These are phyloP conservation scores for Conoideocrella luteorostrata DNA, from an alignment of 2,329 filamentous ascomycete genomes.

Conservation along the genomic window DNA sequence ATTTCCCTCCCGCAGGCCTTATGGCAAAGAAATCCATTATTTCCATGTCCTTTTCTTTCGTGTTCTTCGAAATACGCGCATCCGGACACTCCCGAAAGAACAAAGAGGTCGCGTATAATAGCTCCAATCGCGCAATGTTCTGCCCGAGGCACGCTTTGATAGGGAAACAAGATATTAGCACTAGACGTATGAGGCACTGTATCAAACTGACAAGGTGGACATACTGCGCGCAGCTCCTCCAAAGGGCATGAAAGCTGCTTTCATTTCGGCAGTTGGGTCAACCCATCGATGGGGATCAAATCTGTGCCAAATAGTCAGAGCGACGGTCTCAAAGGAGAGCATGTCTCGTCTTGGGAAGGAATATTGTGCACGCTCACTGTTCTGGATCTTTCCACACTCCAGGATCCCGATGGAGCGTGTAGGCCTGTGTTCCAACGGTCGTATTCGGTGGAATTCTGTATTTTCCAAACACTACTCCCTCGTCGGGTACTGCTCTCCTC, in stretches of 20 bases:
- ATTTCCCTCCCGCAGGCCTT: neutral
- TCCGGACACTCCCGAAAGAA: neutral
- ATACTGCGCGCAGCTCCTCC: neutral
- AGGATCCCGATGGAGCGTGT: neutral
- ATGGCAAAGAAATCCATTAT: neutral
- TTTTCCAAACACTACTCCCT: neutral
- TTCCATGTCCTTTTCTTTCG: neutral
- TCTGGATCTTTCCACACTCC: neutral
- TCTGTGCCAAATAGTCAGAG: no score
- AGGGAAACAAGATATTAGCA: no score
- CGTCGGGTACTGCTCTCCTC: neutral
- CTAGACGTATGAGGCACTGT: no score
- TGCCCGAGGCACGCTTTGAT: neutral
- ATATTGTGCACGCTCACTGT: no score
- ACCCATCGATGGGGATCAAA: constrained; percentile 2
- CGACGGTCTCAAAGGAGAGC: no score
- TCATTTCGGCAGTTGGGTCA: neutral
- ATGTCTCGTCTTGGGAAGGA: no score
- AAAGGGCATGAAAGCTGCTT: constrained; percentile 4
- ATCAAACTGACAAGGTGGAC: no score
- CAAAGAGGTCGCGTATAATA: neutral
- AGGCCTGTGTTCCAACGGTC: constrained; percentile 1
- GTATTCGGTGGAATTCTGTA: neutral
- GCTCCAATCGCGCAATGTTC: constrained; percentile 2
- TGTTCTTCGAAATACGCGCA: neutral